Evolutionary conservation across 495 filamentous ascomycete genomes (phyloP).

Genomic region (Xylaria longipes): DNA sequence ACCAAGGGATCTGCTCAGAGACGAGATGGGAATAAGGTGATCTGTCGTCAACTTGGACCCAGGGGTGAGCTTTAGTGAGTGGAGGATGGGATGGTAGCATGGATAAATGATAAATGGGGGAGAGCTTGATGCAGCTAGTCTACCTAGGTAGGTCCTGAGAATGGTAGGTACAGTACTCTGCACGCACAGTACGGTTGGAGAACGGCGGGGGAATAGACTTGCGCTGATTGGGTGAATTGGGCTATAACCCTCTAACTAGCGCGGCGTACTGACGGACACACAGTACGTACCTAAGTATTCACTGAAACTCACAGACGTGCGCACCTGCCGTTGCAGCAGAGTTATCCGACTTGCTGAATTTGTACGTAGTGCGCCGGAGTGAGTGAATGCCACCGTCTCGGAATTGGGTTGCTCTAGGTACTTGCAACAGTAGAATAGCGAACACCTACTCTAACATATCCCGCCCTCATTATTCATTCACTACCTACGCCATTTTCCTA

Average conservation of each 20-base stretch:
- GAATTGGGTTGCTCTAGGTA: not conserved
- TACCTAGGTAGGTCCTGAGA: not conserved
- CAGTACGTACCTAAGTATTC: no score
- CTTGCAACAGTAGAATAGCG: not conserved
- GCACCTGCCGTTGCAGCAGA: not conserved
- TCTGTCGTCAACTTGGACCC: conserved; percentile 25
- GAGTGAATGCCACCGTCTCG: not conserved
- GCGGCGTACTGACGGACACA: not conserved
- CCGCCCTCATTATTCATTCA: no score
- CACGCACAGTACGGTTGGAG: not conserved
- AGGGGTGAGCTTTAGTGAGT: conserved; percentile 5
- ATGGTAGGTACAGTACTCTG: not conserved
- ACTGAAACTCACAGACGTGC: not conserved
- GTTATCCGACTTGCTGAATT: not conserved
- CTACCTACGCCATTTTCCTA: not conserved
- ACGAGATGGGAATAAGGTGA: conserved; percentile 15
- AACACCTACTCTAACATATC: not conserved
- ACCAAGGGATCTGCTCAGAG: not conserved
- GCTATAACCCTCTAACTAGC: not conserved
- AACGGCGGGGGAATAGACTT: not conserved
- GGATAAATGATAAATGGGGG: conserved; percentile 14
- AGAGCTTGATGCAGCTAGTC: not conserved
- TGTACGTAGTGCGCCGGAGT: not conserved
- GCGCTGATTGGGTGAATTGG: not conserved
- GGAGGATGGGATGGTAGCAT: not conserved